These are phyloP conservation scores for Leccinellum luteum DNA, from an alignment of 768 basidiomycete genomes.

Conservation along the genomic window DNA sequence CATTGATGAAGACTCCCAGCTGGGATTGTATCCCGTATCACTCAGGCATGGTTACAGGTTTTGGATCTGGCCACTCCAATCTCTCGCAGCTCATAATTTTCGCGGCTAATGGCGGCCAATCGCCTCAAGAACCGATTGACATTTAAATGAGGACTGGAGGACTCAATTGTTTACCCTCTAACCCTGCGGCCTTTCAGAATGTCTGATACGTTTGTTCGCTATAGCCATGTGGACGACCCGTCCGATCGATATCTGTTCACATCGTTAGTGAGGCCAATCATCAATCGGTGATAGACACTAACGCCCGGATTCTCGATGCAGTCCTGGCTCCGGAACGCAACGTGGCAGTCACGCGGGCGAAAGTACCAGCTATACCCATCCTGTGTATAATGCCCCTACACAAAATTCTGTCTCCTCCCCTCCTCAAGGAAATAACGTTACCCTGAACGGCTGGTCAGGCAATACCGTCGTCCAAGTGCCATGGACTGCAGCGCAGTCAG, in stretches of 20 bases:
- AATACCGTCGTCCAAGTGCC: background rate
- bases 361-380: background rate
- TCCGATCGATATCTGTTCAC: background rate
- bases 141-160: slow-evolving; percentile 6
- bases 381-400: background rate
- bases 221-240: background rate
- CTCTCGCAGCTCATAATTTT: background rate
- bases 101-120: slow-evolving; percentile 12
- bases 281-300: background rate
- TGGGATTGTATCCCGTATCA: background rate
- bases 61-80: slow-evolving; percentile 6
- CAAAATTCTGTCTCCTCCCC: background rate
- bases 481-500: background rate
- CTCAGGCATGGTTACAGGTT: background rate
- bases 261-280: slow-evolving; percentile 12
- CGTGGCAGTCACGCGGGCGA: background rate
- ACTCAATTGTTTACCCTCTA: background rate
- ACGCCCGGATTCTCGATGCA: slow-evolving; percentile 8
- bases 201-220: background rate
- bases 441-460: background rate
- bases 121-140: background rate
- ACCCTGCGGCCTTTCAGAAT: slow-evolving; percentile 1
- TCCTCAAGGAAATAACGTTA: background rate
- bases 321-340: background rate
- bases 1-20: background rate